Evolutionary conservation across 495 filamentous ascomycete genomes (phyloP), one percentile per base, ranked within the genome.

Genomic region (Podospora pseudoanserina): DNA sequence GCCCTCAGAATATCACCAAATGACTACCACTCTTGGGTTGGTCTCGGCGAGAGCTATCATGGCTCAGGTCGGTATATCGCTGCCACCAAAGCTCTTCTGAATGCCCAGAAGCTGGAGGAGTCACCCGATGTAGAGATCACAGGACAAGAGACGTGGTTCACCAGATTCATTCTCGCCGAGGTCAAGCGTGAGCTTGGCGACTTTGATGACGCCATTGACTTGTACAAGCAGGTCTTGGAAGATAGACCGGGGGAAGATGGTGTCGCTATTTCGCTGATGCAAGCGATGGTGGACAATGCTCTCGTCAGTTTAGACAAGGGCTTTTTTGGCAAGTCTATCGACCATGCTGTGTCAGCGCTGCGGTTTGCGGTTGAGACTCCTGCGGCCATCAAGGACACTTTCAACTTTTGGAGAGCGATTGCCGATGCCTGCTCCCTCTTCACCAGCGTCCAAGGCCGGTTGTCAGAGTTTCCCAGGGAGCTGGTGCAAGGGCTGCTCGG

Each of bases 151-250:
- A 88, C 86, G 44, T 99, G 95, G 95, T 98, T 97, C 75, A 91
- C 92, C 6, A 90, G 91, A 70, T 97, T 97, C 74, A 96, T 99
- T 88, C 84, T 97, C n/a, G 94, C 93, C 2, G 97, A 99, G 68
- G 91, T 98, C 19, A 90, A 91, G 73, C 86, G 95, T 54, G 95
- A 98, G 76, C 84, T 98, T 44, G 92, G 94, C 11, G 89, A 96
- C 19, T 96, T 90, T 75, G 91, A 94, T 62, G 89, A 90, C 39
- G 92, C 95, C 11, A 90, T 94, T 69, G 71, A 79, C 15, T 86
- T 89, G 32, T 97, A 98, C 73, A 82, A 86, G 65, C 80, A 85
- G 11, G 91, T 98, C 16, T 80, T 97, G 62, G 75, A 78, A 2
- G 75, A 81, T 16, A 87, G 87, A 5, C 87, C 90, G 0, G 80